Evolutionary conservation across 2,329 filamentous ascomycete species (phyloP), one percentile per base, ranked within the genome.

Genomic region (Aspergillus candidus): DNA sequence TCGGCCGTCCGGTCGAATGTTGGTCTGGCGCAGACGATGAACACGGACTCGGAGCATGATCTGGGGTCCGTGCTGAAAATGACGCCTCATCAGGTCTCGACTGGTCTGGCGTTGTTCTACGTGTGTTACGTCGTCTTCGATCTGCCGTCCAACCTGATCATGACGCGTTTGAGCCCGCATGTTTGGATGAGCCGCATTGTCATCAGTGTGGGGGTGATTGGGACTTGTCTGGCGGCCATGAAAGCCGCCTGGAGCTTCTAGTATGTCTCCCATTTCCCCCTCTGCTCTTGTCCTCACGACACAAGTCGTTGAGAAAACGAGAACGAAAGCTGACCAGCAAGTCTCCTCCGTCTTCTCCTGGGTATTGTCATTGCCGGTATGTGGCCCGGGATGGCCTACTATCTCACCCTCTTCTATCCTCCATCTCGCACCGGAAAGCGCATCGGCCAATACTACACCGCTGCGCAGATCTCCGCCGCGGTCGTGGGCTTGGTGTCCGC

Each of bases 371-470:
- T 90, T 61, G 89, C 89, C 1, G 89, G 89, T 37, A 89, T 95
- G 84, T 95, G 89, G 89, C 89, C 89, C 0, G 89, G 89, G 39
- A 94, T 95, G 89, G 81, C 88, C 8, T 93, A 93, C 65, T 95
- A 94, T 60, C 74, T 95, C 37, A 94, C 89, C 0, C 75, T 94
- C 6, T 95, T 94, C 72, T 95, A 95, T 60, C 89, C 89, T 6
- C 88, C 89, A 0, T 87, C 86, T 5, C 78, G 86, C 11, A 93
- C 85, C 1, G 89, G 86, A 11, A 94, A 93, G 71, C 79, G 89
- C 32, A 94, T 95, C 52, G 89, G 89, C 32, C 80, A 84, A 62
- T 95, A 94, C 70, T 95, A 88, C 62, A 94, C 88, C 2, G 89
- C 89, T 1, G 80, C 88, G 0, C 89, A 95, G 63, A 79, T 95